These are phyloP conservation scores for Suillus decipiens DNA, from an alignment of 768 basidiomycete genomes.

Conservation along the genomic window DNA sequence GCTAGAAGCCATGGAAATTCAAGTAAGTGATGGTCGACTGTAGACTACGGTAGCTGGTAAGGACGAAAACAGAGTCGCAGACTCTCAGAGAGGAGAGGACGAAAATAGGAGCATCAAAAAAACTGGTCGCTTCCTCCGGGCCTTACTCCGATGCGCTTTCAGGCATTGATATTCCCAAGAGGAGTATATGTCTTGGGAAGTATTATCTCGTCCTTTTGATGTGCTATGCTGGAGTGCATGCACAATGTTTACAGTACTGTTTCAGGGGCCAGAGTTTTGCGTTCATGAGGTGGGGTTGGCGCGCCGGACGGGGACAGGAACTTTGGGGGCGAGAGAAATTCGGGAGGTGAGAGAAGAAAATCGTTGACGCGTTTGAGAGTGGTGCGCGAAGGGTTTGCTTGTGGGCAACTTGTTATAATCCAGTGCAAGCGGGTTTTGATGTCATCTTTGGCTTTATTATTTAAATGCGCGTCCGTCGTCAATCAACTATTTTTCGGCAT, in stretches of 20 bases:
- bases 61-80: too few relatives aligned
- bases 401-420: constrained; percentile 75
- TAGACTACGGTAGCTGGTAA: too few relatives aligned
- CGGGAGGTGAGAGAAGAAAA: constrained; percentile 53
- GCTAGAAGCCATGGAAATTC: too few relatives aligned
- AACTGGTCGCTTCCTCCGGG: constrained; percentile 75
- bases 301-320: background rate
- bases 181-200: constrained; percentile 54
- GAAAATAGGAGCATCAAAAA: too few relatives aligned
- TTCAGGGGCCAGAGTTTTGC: constrained; percentile 25
- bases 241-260: constrained; percentile 53
- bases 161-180: constrained; percentile 64
- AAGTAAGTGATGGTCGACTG: too few relatives aligned
- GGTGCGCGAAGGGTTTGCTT: constrained; percentile 80
- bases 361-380: constrained; percentile 82
- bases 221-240: constrained; percentile 58
- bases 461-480: background rate
- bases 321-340: background rate
- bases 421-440: constrained; percentile 81
- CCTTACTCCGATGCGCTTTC: constrained; percentile 75
- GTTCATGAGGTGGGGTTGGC: background rate
- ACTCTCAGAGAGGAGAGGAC: too few relatives aligned
- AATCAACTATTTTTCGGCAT: background rate
- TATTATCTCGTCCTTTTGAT: constrained; percentile 79
- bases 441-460: constrained; percentile 50